Evolutionary conservation across 2,329 filamentous ascomycete species (phyloP).

Genomic region (Aspergillus calidoustus): DNA sequence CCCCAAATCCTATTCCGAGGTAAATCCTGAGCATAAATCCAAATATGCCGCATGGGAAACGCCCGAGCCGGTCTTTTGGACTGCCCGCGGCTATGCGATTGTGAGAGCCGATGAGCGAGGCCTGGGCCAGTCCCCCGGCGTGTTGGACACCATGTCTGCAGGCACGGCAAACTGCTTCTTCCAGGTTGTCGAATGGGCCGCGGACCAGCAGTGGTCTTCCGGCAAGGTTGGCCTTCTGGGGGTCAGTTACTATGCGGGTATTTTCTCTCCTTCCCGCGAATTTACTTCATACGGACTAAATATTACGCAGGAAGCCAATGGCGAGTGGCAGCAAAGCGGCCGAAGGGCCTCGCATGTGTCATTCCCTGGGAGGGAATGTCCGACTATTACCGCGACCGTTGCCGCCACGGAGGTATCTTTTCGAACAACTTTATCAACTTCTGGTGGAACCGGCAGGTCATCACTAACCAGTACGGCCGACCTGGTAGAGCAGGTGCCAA

Average conservation of each 20-base stretch:
- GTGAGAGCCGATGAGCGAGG: slow-evolving; percentile 61
- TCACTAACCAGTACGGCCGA: slow-evolving; percentile 70
- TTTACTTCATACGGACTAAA: slow-evolving; percentile 25
- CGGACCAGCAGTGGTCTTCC: slow-evolving; percentile 55
- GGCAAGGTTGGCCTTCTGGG: slow-evolving; percentile 58
- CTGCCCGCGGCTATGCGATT: slow-evolving; percentile 57
- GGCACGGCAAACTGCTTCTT: slow-evolving; percentile 58
- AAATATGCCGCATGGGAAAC: slow-evolving; percentile 64
- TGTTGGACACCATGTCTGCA: slow-evolving; percentile 58
- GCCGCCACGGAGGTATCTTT: slow-evolving; percentile 65
- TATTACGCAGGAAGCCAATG: slow-evolving; percentile 61
- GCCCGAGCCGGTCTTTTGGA: slow-evolving; percentile 63
- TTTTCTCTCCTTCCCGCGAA: too few relatives aligned
- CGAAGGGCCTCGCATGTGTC: slow-evolving; percentile 56
- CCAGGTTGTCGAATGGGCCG: slow-evolving; percentile 58
- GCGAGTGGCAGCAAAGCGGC: slow-evolving; percentile 57
- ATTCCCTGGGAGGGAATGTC: slow-evolving; percentile 62
- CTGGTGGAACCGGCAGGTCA: slow-evolving; percentile 71
- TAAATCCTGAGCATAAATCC: slow-evolving; percentile 59
- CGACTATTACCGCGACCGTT: slow-evolving; percentile 62
- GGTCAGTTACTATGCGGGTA: slow-evolving; percentile 32
- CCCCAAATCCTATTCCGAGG: slow-evolving; percentile 55
- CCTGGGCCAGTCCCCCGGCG: slow-evolving; percentile 56
- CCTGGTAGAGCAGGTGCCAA: slow-evolving; percentile 55
- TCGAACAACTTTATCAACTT: slow-evolving; percentile 64